These are phyloP conservation scores for Chernovozyma aurita DNA, from an alignment of 1,139 yeast genomes.

Conservation along the genomic window DNA sequence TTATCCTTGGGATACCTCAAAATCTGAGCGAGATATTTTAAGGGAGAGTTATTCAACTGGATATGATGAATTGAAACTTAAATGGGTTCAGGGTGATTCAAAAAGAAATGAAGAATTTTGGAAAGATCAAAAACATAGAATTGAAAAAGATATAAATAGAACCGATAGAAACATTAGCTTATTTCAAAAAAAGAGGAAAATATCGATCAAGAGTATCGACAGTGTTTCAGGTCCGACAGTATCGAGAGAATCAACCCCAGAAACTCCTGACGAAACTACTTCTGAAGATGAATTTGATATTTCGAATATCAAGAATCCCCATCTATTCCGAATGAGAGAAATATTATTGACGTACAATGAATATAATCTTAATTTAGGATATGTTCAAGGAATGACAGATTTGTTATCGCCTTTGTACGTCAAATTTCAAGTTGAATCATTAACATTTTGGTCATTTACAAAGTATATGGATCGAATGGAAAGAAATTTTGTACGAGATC, in stretches of 20 bases:
- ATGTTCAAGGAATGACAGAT: slow-evolving; percentile 98
- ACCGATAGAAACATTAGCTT: slow-evolving; percentile 78
- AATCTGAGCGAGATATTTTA: slow-evolving; percentile 60
- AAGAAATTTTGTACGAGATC: slow-evolving; percentile 85
- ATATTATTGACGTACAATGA: slow-evolving; percentile 84
- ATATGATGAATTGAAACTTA: slow-evolving; percentile 61
- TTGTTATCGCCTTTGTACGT: slow-evolving; percentile 82
- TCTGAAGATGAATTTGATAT: slow-evolving; percentile 47
- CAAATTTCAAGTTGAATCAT: slow-evolving; percentile 68
- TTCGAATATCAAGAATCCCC: slow-evolving; percentile 57
- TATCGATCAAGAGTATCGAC: slow-evolving; percentile 15
- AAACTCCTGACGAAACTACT: slow-evolving; percentile 49
- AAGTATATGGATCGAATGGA: slow-evolving; percentile 95
- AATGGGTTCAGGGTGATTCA: slow-evolving; percentile 60
- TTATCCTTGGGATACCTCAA: slow-evolving; percentile 83
- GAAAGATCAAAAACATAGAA: slow-evolving; percentile 83
- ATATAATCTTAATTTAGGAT: slow-evolving; percentile 78
- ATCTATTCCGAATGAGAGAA: slow-evolving; percentile 68
- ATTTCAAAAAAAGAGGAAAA: slow-evolving; percentile 45
- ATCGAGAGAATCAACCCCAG: slow-evolving; percentile 25
- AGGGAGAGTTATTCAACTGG: slow-evolving; percentile 54
- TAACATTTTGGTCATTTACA: slow-evolving; percentile 86
- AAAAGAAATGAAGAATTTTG: slow-evolving; percentile 67
- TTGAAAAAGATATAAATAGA: slow-evolving; percentile 90
- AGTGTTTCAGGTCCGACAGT: slow-evolving; percentile 15